Evolutionary conservation across 371 early-diverging fungal genomes (phyloP), one percentile per base, ranked within the genome.

Genomic region (Vittaforma corneae): DNA sequence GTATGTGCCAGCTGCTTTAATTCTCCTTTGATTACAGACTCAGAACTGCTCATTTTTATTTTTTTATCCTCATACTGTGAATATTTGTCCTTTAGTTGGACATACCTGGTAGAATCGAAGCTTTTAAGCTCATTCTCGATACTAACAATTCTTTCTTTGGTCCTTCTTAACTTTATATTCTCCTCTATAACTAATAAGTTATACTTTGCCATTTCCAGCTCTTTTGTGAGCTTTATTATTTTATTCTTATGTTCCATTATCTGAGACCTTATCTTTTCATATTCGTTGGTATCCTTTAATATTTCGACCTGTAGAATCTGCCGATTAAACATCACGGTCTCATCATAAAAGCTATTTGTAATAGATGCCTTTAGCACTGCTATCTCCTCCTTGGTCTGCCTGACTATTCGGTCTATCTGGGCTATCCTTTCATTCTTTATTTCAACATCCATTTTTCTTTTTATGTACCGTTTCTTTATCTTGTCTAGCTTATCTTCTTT

Each of bases 1-100:
- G 87, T 85, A 32, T 84, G 83, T 70, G 86, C 83, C 55, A 93
- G 74, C 73, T 93, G 91, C 63, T 84, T 85, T 30, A 87, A 66
- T 72, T 90, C 89, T 28, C 95, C 96, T 28, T 82, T 76, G 6
- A 90, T 29, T 44, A 26, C 16, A 33, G 51, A 34, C 52, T 71
- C 67, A 29, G 59, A 58, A 30, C 55, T 47, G 35, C 22, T 4
- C 34, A 69, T 57, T 5, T 55, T 57, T 16, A 38, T 45, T 32
- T 62, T 28, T 38, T 68, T 57, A 33, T 66, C 50, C 50, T 62
- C 54, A 22, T 66, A 6, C 20, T 34, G 46, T 22, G 35, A 11
- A 9, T 56, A 40, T 53, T 65, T 73, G 18, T 37, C 26, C 14
- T 56, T 57, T 3, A 46, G 22, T 14, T 37, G 4, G 1, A 37